phyloP scores from a whole-genome alignment of 1,284 basidiomycete genomes.

The Cutaneotrichosporon sp. region DNA sequence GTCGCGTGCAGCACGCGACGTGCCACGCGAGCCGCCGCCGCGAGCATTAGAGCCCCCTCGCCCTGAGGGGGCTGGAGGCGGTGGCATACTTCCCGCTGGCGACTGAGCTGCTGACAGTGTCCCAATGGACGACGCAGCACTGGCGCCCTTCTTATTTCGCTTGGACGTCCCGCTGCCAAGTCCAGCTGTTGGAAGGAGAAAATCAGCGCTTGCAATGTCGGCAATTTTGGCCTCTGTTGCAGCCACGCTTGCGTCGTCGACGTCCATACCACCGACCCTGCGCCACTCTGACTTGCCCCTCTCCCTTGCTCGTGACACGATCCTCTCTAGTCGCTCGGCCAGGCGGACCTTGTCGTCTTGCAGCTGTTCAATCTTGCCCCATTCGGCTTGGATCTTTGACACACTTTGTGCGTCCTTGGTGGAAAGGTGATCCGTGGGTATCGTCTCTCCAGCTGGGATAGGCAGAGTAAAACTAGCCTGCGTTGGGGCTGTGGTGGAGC shows the following conservation, averaged over 20 bases:
- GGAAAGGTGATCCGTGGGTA: constrained; percentile 36
- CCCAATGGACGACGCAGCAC: constrained; percentile 2
- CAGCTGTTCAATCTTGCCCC: constrained; percentile 39
- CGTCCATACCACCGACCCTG: constrained; percentile 43
- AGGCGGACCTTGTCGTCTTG: constrained; percentile 46
- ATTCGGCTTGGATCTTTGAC: constrained; percentile 44
- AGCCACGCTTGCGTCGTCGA: constrained; percentile 21
- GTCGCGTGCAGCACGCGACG: neutral
- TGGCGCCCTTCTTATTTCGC: constrained; percentile 10
- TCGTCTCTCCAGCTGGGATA: constrained; percentile 23
- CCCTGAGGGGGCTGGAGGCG: constrained; percentile 4
- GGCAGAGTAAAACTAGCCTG: constrained; percentile 25
- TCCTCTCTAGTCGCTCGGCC: constrained; percentile 42
- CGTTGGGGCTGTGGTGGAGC: constrained; percentile 13
- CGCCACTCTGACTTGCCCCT: constrained; percentile 42
- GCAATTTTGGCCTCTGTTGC: constrained; percentile 8
- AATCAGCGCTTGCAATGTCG: constrained; percentile 35
- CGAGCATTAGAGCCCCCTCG: no score
- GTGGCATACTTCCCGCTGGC: constrained; percentile 5
- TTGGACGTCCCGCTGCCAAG: constrained; percentile 30
- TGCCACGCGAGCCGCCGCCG: no score
- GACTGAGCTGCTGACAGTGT: constrained; percentile 2
- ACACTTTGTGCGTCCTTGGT: constrained; percentile 41
- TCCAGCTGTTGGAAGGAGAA: constrained; percentile 34
- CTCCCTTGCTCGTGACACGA: constrained; percentile 40